These are phyloP conservation scores for Vicia villosa DNA, from an alignment of 306 rosid genomes.

Conservation along the genomic window DNA sequence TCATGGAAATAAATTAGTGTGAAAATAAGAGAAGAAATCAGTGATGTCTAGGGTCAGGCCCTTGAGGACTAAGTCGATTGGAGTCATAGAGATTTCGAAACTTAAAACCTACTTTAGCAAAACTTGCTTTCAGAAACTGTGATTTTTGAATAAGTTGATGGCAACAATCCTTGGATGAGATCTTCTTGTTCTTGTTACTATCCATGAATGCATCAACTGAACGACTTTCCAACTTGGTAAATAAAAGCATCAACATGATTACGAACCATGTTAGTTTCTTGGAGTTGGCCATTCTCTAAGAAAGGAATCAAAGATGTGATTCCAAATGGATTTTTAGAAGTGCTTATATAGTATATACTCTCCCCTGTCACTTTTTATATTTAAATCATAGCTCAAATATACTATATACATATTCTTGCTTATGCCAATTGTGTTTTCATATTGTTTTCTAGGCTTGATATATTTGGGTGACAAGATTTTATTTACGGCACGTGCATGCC, in stretches of 20 bases:
- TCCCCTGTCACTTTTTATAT: not conserved
- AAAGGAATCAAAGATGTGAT: slow-evolving; percentile 7
- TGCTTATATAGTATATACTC: slow-evolving; percentile 34
- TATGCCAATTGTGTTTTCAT: not conserved
- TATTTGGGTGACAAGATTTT: no score
- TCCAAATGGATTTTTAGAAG: slow-evolving; percentile 29
- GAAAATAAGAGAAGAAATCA: slow-evolving; percentile 12
- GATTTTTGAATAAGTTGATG: slow-evolving; percentile 35
- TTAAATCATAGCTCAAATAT: slow-evolving; percentile 26
- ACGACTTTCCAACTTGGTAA: slow-evolving; percentile 38
- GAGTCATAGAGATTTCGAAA: slow-evolving; percentile 22
- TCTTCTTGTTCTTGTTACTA: slow-evolving; percentile 29
- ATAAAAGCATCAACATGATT: slow-evolving; percentile 15
- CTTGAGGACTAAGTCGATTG: slow-evolving; percentile 46
- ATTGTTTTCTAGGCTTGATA: no score
- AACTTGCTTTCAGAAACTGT: slow-evolving; percentile 29
- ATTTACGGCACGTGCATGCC: no score
- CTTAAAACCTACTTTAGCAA: not conserved
- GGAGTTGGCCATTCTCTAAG: slow-evolving; percentile 35
- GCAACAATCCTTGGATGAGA: not conserved
- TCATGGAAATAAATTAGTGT: not conserved
- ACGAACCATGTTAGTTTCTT: slow-evolving; percentile 34
- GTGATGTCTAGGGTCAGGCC: slow-evolving; percentile 52
- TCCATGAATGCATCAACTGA: slow-evolving; percentile 23
- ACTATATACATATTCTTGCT: slow-evolving; percentile 9